Evolutionary conservation across 768 basidiomycete genomes (phyloP).

Genomic region (Hirschioporus abietinus): DNA sequence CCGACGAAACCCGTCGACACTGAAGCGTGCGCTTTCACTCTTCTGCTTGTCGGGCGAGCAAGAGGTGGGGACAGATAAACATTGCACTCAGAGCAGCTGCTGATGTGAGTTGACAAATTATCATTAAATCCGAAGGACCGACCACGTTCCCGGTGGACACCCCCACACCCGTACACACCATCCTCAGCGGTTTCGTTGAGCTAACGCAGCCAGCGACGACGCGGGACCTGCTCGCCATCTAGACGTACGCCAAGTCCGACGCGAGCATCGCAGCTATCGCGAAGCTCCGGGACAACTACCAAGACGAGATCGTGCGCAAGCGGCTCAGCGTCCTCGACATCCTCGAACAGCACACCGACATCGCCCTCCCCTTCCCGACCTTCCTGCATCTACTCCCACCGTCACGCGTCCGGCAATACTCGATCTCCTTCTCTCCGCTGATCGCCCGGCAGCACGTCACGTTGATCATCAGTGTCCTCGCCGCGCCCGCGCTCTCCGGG

Average conservation of each 20-base stretch:
- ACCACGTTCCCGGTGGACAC: conserved; percentile 36
- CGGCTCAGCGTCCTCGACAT: conserved; percentile 38
- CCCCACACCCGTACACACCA: conserved; percentile 30
- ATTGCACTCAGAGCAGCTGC: not conserved
- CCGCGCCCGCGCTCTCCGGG: conserved; percentile 31
- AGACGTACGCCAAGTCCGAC: conserved; percentile 20
- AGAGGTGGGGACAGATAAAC: conserved; percentile 22
- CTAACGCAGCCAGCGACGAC: conserved; percentile 42
- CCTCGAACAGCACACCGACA: conserved; percentile 25
- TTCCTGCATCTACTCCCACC: conserved; percentile 39
- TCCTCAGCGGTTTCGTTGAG: conserved; percentile 42
- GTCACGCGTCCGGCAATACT: conserved; percentile 48
- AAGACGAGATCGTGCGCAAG: conserved; percentile 28
- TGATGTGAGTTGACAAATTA: conserved; percentile 20
- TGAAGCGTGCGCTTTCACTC: no score
- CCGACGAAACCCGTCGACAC: no score
- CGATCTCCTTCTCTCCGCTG: conserved; percentile 44
- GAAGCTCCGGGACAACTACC: conserved; percentile 26
- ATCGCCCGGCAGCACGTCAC: conserved; percentile 36
- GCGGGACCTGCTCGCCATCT: conserved; percentile 33
- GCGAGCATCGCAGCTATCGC: conserved; percentile 24
- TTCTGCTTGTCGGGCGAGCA: conserved; percentile 35
- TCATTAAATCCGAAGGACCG: conserved; percentile 31
- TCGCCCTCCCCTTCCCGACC: conserved; percentile 30
- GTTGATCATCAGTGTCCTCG: conserved; percentile 41